Evolutionary conservation across 352 stramenopile species (phyloP).

Genomic region (Hyaloperonospora arabidopsidis): DNA sequence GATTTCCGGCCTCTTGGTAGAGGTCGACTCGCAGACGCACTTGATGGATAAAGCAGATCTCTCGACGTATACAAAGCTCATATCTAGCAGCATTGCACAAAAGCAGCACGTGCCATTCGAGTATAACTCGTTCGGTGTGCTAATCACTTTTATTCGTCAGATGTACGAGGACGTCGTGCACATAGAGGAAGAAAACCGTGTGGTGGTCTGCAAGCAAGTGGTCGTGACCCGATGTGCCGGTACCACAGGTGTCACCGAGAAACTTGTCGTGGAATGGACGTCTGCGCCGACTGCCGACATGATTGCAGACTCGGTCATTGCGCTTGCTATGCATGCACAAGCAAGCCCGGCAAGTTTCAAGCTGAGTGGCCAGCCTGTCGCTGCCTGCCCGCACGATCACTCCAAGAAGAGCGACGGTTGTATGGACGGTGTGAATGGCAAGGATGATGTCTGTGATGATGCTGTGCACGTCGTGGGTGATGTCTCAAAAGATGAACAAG

Average conservation of each 20-base stretch:
- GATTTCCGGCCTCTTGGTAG: slow-evolving; percentile 75
- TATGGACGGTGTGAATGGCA: slow-evolving; percentile 5
- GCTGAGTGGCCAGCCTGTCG: slow-evolving; percentile 59
- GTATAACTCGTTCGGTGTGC: slow-evolving; percentile 68
- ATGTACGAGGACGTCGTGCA: slow-evolving; percentile 76
- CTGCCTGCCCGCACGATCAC: slow-evolving; percentile 74
- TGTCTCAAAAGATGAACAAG: slow-evolving; percentile 15
- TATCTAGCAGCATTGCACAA: slow-evolving; percentile 74
- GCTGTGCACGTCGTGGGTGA: slow-evolving; percentile 3
- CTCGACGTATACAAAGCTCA: slow-evolving; percentile 79
- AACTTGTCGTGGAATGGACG: slow-evolving; percentile 80
- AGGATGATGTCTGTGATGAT: slow-evolving; percentile 6
- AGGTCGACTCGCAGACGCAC: slow-evolving; percentile 80
- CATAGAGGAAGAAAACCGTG: slow-evolving; percentile 43
- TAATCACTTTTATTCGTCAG: slow-evolving; percentile 70
- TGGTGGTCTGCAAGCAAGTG: slow-evolving; percentile 68
- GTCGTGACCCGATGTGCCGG: slow-evolving; percentile 46
- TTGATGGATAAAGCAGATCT: slow-evolving; percentile 82
- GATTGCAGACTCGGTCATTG: slow-evolving; percentile 94
- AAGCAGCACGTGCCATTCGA: slow-evolving; percentile 81
- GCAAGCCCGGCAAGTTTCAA: slow-evolving; percentile 80
- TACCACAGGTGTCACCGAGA: slow-evolving; percentile 26
- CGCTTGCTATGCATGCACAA: slow-evolving; percentile 91
- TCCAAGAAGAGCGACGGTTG: slow-evolving; percentile 35
- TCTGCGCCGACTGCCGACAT: slow-evolving; percentile 91